Base-by-base conservation (phyloP, 2,329 filamentous ascomycete genomes). In the Byssoonygena ceratinophila region DNA sequence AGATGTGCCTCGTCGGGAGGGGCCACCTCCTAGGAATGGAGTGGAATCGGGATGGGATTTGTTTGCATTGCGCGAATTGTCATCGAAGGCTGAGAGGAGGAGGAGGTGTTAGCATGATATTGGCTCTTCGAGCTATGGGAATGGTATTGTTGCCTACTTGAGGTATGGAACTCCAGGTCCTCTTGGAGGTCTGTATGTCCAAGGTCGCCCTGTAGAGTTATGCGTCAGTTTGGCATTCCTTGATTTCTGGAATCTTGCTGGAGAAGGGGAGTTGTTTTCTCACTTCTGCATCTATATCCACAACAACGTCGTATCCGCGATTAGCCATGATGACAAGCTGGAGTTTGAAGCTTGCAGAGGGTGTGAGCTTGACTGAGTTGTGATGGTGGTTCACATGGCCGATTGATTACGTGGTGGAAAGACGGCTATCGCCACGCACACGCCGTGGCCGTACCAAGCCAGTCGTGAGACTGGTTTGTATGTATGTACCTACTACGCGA, bases 131-230 rank as follows among this genome's bases (percentile, higher is more conserved):
- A 6, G 12, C 2, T 43, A 40, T 22, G 32, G 39, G n/a, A n/a
- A n/a, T 22, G 37, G 36, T 16, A 52, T 31, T 40, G 39, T 40
- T 37, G 62, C 73, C 60, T 72, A 83, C 80, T 83, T 59, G 90
- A 96, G 66, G 83, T 86, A 77, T 98, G 92, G 75, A 98, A 98
- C 79, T 97, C 92, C 68, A 98, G 89, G 72, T 97, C 92, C 70
- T 96, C 91, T 76, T 96, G 89, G 22, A 98, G 84, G 70, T 98
- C 92, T 53, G 92, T 98, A 73, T 96, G 90, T 64, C 92, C 92
- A 67, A 98, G 83, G 72, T 98, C 92, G 64, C 91, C 91, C 90
- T 97, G 67, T 54, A 27, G 7, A 39, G 25, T 29, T 40, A 44
- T 23, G 4, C 44, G 39, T 52, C 44, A 52, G 51, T 62, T n/a